Evolutionary conservation across 305 asterid genomes (phyloP).

Genomic region (Solanum hybrid): DNA sequence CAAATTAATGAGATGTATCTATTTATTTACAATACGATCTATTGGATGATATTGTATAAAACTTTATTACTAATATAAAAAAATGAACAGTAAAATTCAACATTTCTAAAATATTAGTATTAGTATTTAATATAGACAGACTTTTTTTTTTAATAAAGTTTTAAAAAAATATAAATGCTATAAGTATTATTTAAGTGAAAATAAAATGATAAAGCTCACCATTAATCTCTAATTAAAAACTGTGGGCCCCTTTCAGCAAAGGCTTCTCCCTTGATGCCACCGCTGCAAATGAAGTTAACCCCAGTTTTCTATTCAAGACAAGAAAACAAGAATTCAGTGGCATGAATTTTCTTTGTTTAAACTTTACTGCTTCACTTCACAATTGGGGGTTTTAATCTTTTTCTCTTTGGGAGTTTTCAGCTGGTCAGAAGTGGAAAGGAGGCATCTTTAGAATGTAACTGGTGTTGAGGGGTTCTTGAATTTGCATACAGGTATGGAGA

Average conservation of each 20-base stretch:
- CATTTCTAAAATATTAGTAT: background rate
- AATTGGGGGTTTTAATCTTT: background rate
- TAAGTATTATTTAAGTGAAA: background rate
- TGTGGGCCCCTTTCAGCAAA: background rate
- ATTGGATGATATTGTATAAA: background rate
- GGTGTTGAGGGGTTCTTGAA: background rate
- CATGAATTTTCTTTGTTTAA: background rate
- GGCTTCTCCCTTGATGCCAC: background rate
- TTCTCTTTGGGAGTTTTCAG: background rate
- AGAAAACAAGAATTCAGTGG: background rate
- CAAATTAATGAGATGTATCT: background rate
- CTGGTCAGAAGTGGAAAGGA: background rate
- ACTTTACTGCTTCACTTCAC: background rate
- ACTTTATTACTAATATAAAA: too few relatives aligned
- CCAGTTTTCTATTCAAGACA: background rate
- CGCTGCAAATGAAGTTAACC: background rate
- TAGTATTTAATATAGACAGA: background rate
- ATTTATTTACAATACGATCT: background rate
- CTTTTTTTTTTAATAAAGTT: background rate
- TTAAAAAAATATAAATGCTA: background rate
- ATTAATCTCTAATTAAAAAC: background rate
- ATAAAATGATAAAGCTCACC: background rate
- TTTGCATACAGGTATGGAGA: conserved; percentile 29
- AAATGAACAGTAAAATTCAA: background rate
- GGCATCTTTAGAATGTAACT: background rate